Conservation (phyloP, 768 basidiomycete genomes). For the Boletus vermiculosoides region DNA sequence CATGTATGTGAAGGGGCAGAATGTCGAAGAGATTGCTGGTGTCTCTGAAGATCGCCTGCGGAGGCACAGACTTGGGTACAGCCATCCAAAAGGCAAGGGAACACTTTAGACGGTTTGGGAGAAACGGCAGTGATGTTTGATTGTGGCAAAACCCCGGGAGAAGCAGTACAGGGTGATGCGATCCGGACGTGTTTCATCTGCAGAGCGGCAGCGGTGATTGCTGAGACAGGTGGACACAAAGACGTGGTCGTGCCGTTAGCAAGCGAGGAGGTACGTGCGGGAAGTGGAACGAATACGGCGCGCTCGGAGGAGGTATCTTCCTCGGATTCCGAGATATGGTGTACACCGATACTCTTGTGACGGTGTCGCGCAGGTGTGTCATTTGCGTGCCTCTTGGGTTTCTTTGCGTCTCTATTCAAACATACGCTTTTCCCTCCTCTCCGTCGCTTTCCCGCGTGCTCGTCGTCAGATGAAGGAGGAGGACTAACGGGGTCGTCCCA, state of each 20-base stretch:
- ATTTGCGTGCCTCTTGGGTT: conserved; percentile 9
- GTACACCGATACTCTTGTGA: not conserved
- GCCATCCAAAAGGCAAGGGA: conserved; percentile 22
- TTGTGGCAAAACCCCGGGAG: conserved; percentile 6
- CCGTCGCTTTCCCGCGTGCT: conserved; percentile 17
- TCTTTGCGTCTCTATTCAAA: conserved; percentile 8
- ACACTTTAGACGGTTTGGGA: conserved; percentile 17
- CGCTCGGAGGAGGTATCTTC: not conserved
- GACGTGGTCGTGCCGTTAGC: not conserved
- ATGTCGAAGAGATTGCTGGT: conserved; percentile 32
- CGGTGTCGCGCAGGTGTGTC: conserved; percentile 11
- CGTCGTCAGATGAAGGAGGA: conserved; percentile 5
- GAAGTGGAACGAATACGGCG: not conserved
- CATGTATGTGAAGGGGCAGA: conserved; percentile 22
- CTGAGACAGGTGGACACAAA: conserved; percentile 4
- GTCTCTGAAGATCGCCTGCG: conserved; percentile 27
- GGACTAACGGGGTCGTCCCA: not conserved
- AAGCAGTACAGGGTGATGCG: conserved; percentile 10
- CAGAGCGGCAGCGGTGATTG: conserved; percentile 3
- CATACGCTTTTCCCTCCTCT: conserved; percentile 6
- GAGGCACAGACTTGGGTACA: conserved; percentile 32
- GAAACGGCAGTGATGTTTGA: not conserved
- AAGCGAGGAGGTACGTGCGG: not conserved
- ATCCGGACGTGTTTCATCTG: conserved; percentile 16
- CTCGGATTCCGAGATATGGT: not conserved